These are phyloP conservation scores for Rhynchospora breviuscula DNA, from an alignment of 176 grass and related monocot species.

Conservation along the genomic window DNA sequence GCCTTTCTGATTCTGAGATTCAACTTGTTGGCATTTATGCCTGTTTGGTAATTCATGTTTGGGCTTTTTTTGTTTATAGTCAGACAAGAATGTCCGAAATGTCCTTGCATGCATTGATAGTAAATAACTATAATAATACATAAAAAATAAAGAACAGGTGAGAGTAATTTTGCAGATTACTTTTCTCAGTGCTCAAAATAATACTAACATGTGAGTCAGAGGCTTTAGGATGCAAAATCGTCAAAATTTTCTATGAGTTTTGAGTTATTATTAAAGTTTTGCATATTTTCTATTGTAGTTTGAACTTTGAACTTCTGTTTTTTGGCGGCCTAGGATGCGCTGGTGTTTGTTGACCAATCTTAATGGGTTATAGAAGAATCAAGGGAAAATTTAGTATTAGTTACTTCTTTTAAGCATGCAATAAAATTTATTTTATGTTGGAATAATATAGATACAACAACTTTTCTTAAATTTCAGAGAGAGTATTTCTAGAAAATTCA, in stretches of 20 bases:
- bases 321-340: background rate
- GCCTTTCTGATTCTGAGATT: conserved; percentile 3
- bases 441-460: background rate
- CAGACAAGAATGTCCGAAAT: background rate
- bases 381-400: background rate
- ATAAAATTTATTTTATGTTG: background rate
- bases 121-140: background rate
- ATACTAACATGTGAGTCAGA: background rate
- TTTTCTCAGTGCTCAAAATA: background rate
- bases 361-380: background rate
- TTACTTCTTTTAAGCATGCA: background rate
- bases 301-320: background rate
- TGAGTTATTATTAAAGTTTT: no score
- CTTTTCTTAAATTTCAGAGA: background rate
- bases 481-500: background rate
- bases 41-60: background rate
- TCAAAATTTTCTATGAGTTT: no score
- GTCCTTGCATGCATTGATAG: background rate
- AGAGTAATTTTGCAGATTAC: background rate
- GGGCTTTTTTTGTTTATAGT: background rate
- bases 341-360: background rate
- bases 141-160: no score
- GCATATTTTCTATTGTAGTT: background rate
- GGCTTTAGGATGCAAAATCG: no score
- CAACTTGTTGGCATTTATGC: background rate